Base-by-base conservation (phyloP, 768 basidiomycete species). In the Lactarius akahatsu region DNA sequence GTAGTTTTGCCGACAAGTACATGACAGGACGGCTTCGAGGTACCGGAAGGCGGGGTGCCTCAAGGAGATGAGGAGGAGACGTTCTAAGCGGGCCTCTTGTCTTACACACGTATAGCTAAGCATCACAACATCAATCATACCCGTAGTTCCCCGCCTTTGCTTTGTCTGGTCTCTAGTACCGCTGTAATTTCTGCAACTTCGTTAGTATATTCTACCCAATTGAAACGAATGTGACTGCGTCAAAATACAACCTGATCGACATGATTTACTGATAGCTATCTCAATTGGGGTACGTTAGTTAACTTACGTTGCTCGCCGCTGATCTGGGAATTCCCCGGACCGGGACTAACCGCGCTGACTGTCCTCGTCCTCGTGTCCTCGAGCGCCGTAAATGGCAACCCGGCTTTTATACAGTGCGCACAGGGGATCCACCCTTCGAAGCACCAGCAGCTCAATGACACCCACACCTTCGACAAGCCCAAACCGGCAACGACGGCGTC, bases 11-110 rank as follows among this genome's bases (percentile, higher is more conserved):
- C 67, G 16, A 72, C 66, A 23, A 23, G 32, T 20, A 20, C 45
- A 32, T 41, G 11, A 7, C 77, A 96, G 94, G 94, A 96, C 15
- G 95, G 94, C 61, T 96, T 96, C 72, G 95, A 96, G 74, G 92
- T 95, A 15, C 94, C 94, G 3, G 92, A 93, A 9, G 81, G 67
- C 55, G 76, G 72, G 38, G 81, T 77, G 0, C 26, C 60, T 23
- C 20, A 23, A n/a, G 82, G 81, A 28, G 91, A 92, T 61, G 92
- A 94, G 76, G 92, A 94, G 77, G 91, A 93, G 79, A 92, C 90
- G 52, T 89, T 89, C 75, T 89, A 63, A 52, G 58, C 41, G 57
- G 62, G 56, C n/a, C 47, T 40, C 23, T 38, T 55, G 56, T 67
- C 58, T n/a, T 56, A 32, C 15, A 30, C 52, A 56, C 58, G 34